A percentile compares a stretch with the other conserved stretches of the same genome.
phyloP scores from a whole-genome alignment of 2,329 filamentous ascomycete species.

The Xylariaceae sp. region DNA sequence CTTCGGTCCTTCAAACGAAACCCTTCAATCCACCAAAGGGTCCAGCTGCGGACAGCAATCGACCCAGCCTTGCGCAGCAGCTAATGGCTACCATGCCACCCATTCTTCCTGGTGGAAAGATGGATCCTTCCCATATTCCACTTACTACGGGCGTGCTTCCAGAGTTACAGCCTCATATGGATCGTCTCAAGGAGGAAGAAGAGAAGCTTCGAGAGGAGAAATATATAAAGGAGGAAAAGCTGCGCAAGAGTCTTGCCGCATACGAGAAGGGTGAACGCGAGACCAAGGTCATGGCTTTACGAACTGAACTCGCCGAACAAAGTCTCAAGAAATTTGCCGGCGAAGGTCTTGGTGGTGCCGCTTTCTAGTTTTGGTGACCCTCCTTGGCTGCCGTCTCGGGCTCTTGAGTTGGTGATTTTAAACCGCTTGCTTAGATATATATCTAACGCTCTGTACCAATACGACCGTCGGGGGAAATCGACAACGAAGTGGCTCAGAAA shows the following conservation, averaged over 20 bases:
- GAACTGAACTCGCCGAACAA: slow-evolving; percentile 51
- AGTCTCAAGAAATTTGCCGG: slow-evolving; percentile 53
- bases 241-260: slow-evolving; percentile 46
- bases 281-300: slow-evolving; percentile 47
- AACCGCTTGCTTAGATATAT: neutral
- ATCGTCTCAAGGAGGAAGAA: slow-evolving; percentile 52
- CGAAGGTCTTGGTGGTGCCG: slow-evolving; percentile 49
- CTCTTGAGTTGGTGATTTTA: too few species aligned
- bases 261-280: slow-evolving; percentile 54
- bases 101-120: slow-evolving; percentile 49
- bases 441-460: neutral
- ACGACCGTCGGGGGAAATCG: neutral
- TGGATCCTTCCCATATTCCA: slow-evolving; percentile 43
- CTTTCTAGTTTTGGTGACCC: slow-evolving; percentile 37
- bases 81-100: slow-evolving; percentile 47
- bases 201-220: slow-evolving; percentile 51
- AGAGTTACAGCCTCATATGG: slow-evolving; percentile 50
- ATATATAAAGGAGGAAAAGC: slow-evolving; percentile 47
- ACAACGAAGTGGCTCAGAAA: neutral
- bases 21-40: slow-evolving; percentile 55
- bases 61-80: slow-evolving; percentile 46
- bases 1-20: slow-evolving; percentile 35
- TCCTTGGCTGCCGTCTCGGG: neutral
- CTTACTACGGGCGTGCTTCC: slow-evolving; percentile 44
- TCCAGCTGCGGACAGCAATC: slow-evolving; percentile 36